Base-by-base conservation (phyloP, 768 basidiomycete genomes). In the Mycena crocata region DNA sequence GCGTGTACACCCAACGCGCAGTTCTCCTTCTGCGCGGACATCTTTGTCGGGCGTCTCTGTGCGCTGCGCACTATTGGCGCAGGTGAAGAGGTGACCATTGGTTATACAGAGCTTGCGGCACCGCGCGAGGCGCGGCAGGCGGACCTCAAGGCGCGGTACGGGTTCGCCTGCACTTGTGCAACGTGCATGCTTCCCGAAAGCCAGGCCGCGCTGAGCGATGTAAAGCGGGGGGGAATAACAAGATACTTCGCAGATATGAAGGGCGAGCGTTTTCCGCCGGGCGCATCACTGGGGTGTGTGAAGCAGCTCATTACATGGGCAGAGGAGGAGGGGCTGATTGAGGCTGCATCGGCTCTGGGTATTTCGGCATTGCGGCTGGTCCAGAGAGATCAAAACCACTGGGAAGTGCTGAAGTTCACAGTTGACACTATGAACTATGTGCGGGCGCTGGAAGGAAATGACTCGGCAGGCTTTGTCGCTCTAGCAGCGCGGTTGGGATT, bases 1-100 rank as follows among this genome's bases (percentile, higher is more conserved):
- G 65, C 39, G 45, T 70, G 69, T 42, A 24, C 46, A 2, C 69
- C 69, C 6, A 70, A 70, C 65, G 62, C 69, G 46, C 62, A 64
- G 48, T 70, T 50, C 30, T 26, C 13, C 17, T 70, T 70, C 54
- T 42, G 23, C 51, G 15, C 5, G 13, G 48, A 44, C 3, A 61
- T 48, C 15, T 70, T 63, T 37, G 31, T 46, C 9, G 69, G 69
- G 21, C 62, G 46, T 14, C 28, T 70, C 1, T 28, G 28, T 34
- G 69, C 69, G 19, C 23, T 67, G 23, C 64, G 62, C 13, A 15
- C 46, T 13, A 63, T 70, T 51, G 62, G 37, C n/a, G 57, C n/a
- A 5, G 69, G 65, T 26, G 65, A 70, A 44, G 69, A 70, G 42
- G 44, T 70, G 45, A 61, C 59, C n/a, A 50, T 67, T 15, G 61